Evolutionary conservation across 129 eudicot genomes (phyloP).

Genomic region (Erigeron canadensis): DNA sequence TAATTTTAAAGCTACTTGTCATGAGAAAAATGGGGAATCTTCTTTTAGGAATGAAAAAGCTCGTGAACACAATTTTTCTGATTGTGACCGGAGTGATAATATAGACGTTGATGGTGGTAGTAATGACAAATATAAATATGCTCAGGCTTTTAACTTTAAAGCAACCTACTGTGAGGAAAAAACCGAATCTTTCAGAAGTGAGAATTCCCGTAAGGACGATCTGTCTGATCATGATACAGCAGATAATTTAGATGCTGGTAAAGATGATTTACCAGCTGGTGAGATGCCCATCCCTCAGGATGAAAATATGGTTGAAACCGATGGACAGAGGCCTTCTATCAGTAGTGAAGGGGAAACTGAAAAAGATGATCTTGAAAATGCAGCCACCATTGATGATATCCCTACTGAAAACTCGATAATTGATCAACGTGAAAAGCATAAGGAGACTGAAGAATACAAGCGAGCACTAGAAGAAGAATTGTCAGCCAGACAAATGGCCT

Average conservation of each 20-base stretch:
- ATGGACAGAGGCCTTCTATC: slow-evolving; percentile 15
- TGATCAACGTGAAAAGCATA: slow-evolving; percentile 69
- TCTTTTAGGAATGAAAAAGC: not conserved
- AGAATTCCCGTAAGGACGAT: not conserved
- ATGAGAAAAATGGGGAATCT: slow-evolving; percentile 20
- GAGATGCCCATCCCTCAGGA: not conserved
- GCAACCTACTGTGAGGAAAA: not conserved
- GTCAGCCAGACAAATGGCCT: slow-evolving; percentile 61
- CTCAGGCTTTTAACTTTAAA: not conserved
- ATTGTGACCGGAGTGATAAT: slow-evolving; percentile 15
- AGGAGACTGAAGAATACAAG: slow-evolving; percentile 86
- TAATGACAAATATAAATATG: not conserved
- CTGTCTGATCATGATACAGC: slow-evolving; percentile 2
- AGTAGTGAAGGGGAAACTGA: slow-evolving; percentile 26
- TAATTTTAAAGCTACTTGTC: slow-evolving; percentile 11
- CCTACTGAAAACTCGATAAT: slow-evolving; percentile 32
- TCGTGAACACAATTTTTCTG: slow-evolving; percentile 15
- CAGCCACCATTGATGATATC: slow-evolving; percentile 20
- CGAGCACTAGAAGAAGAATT: slow-evolving; percentile 73
- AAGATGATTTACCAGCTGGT: slow-evolving; percentile 25
- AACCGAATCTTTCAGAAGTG: not conserved
- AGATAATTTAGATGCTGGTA: slow-evolving; percentile 17
- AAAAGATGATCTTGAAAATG: slow-evolving; percentile 22
- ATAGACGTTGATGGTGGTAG: slow-evolving; percentile 13
- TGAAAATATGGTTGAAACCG: not conserved